Evolutionary conservation across 495 filamentous ascomycete species (phyloP), one percentile per base, ranked within the genome.

Genomic region (Aspergillus avenaceus): DNA sequence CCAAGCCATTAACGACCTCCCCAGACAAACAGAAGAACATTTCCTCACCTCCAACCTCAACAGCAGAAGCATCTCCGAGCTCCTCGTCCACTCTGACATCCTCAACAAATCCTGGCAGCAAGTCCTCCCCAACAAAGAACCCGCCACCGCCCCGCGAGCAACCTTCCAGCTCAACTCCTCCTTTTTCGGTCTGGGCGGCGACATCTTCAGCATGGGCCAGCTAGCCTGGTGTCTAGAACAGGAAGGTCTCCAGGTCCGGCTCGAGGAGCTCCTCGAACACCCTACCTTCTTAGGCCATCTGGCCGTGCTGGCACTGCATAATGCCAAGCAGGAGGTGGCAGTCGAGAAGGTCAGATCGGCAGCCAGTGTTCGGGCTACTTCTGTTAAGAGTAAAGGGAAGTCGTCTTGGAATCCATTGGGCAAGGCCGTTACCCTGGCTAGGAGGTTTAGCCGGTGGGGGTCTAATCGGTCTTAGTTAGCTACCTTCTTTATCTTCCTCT

Each of bases 171-270:
- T 75, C 24, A 66, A 74, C 23, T 73, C 74, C 0, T 74, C 73
- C 0, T 80, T 81, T 64, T 81, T 79, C 55, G 66, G 73, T 3
- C 67, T 77, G 1, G 78, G 78, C 9, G 78, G 78, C 12, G 78
- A 81, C 49, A 65, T 80, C 31, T 71, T 79, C 60, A 73, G 67
- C 19, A 66, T 81, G 42, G 78, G 74, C 1, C 73, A 75, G 42
- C 58, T 80, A 12, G 64, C 65, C 14, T 71, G 67, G 58, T 60
- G 78, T 3, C 61, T 81, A 0, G 70, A 76, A 34, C 67, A 77
- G 47, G 73, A 79, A 45, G 73, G 74, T n/a, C 65, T 76, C 38
- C 65, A 67, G 32, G 63, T 79, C 8, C 64, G 70, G 5, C 61
- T 81, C 0, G 77, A 80, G 51, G 75, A 80, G 52, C 60, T 79